These are phyloP conservation scores for Cytospora chrysosperma DNA, from an alignment of 2,329 filamentous ascomycete genomes.

Conservation along the genomic window DNA sequence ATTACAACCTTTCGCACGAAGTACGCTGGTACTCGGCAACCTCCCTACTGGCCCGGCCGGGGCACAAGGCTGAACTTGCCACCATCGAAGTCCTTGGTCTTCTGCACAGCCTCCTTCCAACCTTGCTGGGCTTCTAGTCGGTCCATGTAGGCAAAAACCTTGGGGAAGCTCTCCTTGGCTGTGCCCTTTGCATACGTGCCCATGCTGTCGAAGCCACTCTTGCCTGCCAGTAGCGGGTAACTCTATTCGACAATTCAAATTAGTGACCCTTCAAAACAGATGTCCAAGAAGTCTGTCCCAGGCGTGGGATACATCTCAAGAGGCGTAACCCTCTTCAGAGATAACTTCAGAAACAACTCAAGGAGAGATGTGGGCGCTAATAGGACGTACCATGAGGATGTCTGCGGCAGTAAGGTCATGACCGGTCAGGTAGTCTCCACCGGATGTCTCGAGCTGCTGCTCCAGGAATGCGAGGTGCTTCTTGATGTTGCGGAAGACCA, in stretches of 20 bases:
- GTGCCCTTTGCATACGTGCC: slow-evolving; percentile 38
- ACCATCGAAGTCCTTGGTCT: slow-evolving; percentile 48
- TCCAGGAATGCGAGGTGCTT: slow-evolving; percentile 51
- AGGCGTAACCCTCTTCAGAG: no score
- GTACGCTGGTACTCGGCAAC: neutral
- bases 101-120: slow-evolving; percentile 47
- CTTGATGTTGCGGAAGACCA: slow-evolving; percentile 49
- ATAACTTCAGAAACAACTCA: no score
- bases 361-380: no score
- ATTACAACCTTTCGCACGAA: neutral
- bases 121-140: slow-evolving; percentile 47
- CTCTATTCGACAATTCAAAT: no score
- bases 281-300: no score
- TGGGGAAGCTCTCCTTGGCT: slow-evolving; percentile 38
- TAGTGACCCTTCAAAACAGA: no score
- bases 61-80: slow-evolving; percentile 37
- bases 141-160: slow-evolving; percentile 45
- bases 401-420: slow-evolving; percentile 50
- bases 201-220: slow-evolving; percentile 40
- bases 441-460: slow-evolving; percentile 46
- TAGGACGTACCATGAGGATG: slow-evolving; percentile 51
- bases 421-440: slow-evolving; percentile 50
- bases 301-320: no score
- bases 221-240: slow-evolving; percentile 49
- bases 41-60: neutral